Conservation (phyloP, 1,284 basidiomycete genomes). For the Sutorius eximius region DNA sequence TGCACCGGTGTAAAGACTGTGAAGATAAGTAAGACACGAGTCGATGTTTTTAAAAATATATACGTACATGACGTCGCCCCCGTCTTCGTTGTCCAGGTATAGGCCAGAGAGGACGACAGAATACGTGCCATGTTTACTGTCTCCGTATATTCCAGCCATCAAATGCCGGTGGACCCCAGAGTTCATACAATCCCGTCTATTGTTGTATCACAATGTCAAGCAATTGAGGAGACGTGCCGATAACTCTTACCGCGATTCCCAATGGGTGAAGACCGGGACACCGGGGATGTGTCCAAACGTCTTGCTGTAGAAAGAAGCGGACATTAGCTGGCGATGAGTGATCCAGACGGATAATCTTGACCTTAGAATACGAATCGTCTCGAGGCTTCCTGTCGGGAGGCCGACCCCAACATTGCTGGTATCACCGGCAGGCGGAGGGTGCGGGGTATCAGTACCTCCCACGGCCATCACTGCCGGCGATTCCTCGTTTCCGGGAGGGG, state of each 20-base stretch:
- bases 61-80: slow-evolving; percentile 29
- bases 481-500: background rate
- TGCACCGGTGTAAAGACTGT: slow-evolving; percentile 31
- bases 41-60: background rate
- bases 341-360: slow-evolving; percentile 3
- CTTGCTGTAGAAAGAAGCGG: slow-evolving; percentile 4
- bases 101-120: slow-evolving; percentile 24
- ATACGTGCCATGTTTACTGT: slow-evolving; percentile 4
- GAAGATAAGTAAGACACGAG: slow-evolving; percentile 1
- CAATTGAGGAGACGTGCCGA: background rate
- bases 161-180: slow-evolving; percentile 20
- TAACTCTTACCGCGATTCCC: slow-evolving; percentile 16
- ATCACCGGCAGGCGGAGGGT: background rate
- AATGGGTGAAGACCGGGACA: slow-evolving; percentile 19
- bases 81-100: slow-evolving; percentile 29
- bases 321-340: background rate
- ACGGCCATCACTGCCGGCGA: background rate
- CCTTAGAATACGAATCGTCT: slow-evolving; percentile 6
- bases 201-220: background rate
- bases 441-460: background rate
- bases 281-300: slow-evolving; percentile 23
- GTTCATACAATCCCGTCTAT: slow-evolving; percentile 14
- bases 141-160: slow-evolving; percentile 25
- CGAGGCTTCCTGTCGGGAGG: background rate
- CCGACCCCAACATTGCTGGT: background rate